Base-by-base conservation (phyloP, 1,139 yeast species). In the Diutina neorugosa region DNA sequence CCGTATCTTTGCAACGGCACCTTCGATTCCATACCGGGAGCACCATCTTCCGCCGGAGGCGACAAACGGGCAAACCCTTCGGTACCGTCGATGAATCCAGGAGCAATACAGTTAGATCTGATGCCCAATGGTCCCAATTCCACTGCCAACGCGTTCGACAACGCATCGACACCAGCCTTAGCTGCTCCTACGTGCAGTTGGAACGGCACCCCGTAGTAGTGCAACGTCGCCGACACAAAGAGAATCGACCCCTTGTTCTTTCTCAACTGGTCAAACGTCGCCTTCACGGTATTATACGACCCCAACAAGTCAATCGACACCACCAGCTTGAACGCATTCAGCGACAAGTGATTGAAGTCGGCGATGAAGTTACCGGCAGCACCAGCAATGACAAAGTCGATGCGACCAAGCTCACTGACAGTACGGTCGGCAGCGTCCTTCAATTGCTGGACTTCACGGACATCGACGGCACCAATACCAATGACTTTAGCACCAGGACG, bases 301-400 rank as follows among this genome's bases (percentile, higher is more conserved):
- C 97, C 98, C 47, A 89, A 67, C 53, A 90, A 70, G 66, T 91
- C 98, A 57, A 91, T 91, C 47, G 81, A 82, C 27, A 89, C 76
- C 34, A 91, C 97, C 0, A 93, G 76, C 65, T 85, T 83, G 74
- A 91, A 91, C 2, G 96, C 97, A 62, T 88, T 88, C 43, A 90
- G 66, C 1, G 94, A 84, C 58, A 90, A 70, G 61, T 82, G 84
- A 62, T 83, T 82, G 67, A 90, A 81, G 65, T 88, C 94, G 41
- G 90, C 73, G 57, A 91, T 67, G 63, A 90, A 91, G 71, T 90
- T 90, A 5, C 98, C 97, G 4, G 97, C 97, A 2, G 98, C 97
- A 20, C 97, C 98, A 46, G 94, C 91, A 66, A 91, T 84, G 47
- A 90, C 94, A 64, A 68, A 86, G 67, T 91, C 97, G 57, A 87